phyloP scores from a whole-genome alignment of 164 flowering plant species.

The Pachysandra terminalis region DNA sequence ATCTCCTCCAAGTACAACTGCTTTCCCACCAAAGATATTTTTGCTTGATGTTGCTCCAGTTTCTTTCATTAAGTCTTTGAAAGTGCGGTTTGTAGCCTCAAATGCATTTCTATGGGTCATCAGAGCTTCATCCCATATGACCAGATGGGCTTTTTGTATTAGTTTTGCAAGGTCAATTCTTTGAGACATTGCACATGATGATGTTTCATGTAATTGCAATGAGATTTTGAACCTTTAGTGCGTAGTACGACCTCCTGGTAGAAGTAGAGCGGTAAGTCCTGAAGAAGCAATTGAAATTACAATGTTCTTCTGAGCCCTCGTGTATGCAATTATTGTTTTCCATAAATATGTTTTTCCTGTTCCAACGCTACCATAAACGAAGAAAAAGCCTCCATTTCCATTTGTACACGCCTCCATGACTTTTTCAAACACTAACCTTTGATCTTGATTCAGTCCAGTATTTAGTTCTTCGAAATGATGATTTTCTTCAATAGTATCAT shows the following conservation, averaged over 20 bases:
- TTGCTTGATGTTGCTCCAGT: neutral
- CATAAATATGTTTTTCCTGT: conserved; percentile 5
- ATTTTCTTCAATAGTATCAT: neutral
- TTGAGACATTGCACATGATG: neutral
- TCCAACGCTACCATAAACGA: conserved; percentile 8
- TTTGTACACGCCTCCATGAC: neutral
- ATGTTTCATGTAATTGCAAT: neutral
- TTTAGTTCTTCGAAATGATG: neutral
- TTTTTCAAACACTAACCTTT: neutral
- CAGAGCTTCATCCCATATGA: conserved; percentile 10
- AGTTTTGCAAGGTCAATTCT: neutral
- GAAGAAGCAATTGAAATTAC: conserved; percentile 4
- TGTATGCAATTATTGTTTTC: neutral
- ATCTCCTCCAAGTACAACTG: neutral
- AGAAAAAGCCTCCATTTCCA: neutral
- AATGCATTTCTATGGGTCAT: conserved; percentile 4
- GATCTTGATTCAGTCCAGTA: neutral
- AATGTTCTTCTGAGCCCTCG: neutral
- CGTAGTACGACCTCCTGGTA: neutral
- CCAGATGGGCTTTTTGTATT: neutral
- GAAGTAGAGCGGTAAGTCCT: neutral
- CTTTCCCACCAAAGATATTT: neutral
- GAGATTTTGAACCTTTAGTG: conserved; percentile 10
- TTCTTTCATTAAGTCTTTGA: neutral
- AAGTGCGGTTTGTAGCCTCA: neutral